phyloP scores from a whole-genome alignment of 768 basidiomycete species.

The Punctularia strigosozonata region DNA sequence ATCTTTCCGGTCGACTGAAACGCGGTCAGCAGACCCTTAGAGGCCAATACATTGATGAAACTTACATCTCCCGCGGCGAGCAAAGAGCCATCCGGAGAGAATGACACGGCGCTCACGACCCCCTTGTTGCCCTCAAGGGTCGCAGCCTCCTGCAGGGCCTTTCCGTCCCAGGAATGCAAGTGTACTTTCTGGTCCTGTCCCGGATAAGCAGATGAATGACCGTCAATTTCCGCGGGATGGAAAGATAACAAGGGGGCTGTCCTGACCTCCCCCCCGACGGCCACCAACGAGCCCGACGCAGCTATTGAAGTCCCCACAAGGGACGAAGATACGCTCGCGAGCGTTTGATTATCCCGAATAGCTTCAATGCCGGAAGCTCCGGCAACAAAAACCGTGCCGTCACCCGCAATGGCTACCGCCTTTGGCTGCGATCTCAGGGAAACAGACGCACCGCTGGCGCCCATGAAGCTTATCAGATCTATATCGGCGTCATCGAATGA shows the following conservation, averaged over 20 bases:
- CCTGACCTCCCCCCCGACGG: constrained; percentile 66
- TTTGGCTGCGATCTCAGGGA: constrained; percentile 56
- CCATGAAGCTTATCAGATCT: constrained; percentile 1
- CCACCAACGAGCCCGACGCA: constrained; percentile 38
- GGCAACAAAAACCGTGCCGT: constrained; percentile 54
- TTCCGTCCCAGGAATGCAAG: constrained; percentile 64
- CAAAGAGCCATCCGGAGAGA: constrained; percentile 65
- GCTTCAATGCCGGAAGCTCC: constrained; percentile 53
- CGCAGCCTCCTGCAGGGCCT: constrained; percentile 39
- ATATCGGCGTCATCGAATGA: neutral
- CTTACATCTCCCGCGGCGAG: constrained; percentile 84
- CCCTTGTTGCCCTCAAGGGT: constrained; percentile 61
- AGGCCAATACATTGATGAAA: constrained; percentile 6
- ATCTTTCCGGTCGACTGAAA: constrained; percentile 71
- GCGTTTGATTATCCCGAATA: constrained; percentile 56
- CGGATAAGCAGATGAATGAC: constrained; percentile 2
- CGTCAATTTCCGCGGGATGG: constrained; percentile 3
- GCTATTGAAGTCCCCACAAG: constrained; percentile 49
- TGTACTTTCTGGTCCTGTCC: constrained; percentile 63
- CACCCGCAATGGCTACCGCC: constrained; percentile 42
- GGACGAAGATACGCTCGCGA: constrained; percentile 41
- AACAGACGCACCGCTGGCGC: constrained; percentile 36
- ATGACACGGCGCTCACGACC: constrained; percentile 59
- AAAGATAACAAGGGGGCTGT: neutral
- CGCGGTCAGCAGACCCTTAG: neutral